Evolutionary conservation across 192 early-diverging fungal species (phyloP).

Genomic region (Phycomyces nitens): DNA sequence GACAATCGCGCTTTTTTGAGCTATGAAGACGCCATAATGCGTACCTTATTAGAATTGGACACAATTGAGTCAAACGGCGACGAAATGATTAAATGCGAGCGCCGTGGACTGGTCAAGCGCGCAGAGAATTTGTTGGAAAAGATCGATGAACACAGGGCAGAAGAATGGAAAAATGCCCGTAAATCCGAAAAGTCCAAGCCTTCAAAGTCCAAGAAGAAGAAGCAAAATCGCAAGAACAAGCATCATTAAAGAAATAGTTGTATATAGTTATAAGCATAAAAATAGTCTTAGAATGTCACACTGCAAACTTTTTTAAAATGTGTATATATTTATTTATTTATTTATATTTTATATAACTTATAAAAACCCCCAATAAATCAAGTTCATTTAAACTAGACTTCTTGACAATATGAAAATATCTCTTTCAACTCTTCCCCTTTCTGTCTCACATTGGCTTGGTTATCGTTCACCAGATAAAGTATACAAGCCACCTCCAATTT

Average conservation of each 20-base stretch:
- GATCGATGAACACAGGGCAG: slow-evolving; percentile 30
- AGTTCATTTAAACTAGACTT: background rate
- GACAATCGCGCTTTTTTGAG: slow-evolving; percentile 25
- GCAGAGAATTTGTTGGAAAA: slow-evolving; percentile 26
- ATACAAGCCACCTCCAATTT: slow-evolving; percentile 1
- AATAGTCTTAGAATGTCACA: background rate
- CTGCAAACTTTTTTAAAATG: background rate
- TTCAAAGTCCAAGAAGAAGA: slow-evolving; percentile 4
- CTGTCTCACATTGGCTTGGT: slow-evolving; percentile 18
- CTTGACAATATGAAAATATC: background rate
- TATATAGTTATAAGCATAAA: background rate
- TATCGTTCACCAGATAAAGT: slow-evolving; percentile 7
- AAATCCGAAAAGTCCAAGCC: background rate
- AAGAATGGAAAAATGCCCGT: slow-evolving; percentile 30
- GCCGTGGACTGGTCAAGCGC: slow-evolving; percentile 17
- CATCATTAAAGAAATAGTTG: background rate
- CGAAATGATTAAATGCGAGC: slow-evolving; percentile 11
- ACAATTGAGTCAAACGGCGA: slow-evolving; percentile 26
- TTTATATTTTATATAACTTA: slow-evolving; percentile 1
- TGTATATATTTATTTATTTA: background rate
- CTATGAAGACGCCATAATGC: slow-evolving; percentile 36
- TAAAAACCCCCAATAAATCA: no score
- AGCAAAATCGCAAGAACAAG: background rate
- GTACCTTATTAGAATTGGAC: slow-evolving; percentile 27
- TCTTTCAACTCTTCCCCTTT: slow-evolving; percentile 6